Conservation (phyloP, 768 basidiomycete genomes). For the Tricholoma sp. region DNA sequence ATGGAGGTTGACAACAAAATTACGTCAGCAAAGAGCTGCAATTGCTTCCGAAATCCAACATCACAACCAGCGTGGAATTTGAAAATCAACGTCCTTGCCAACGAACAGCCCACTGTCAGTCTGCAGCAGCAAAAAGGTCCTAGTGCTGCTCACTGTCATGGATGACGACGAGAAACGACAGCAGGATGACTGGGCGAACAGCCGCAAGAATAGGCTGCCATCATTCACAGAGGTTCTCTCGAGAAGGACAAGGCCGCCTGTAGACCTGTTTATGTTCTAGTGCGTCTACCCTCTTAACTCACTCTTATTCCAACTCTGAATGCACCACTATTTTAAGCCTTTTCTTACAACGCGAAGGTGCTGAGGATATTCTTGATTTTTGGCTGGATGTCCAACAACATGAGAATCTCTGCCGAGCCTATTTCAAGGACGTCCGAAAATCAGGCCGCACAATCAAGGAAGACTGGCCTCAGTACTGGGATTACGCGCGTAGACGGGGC, state of each 20-base stretch:
- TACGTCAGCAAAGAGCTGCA: constrained; percentile 25
- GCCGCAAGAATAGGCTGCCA: constrained; percentile 73
- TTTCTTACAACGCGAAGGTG: constrained; percentile 92
- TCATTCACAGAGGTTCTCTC: constrained; percentile 89
- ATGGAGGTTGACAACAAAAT: constrained; percentile 13
- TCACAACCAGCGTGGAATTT: constrained; percentile 10
- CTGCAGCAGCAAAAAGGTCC: constrained; percentile 6
- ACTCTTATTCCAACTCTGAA: not conserved
- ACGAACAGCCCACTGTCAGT: constrained; percentile 16
- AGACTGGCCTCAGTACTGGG: constrained; percentile 99
- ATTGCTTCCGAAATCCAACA: constrained; percentile 16
- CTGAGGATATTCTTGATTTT: constrained; percentile 96
- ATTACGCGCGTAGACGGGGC: constrained; percentile 86
- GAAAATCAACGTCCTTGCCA: constrained; percentile 24
- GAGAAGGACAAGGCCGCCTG: constrained; percentile 86
- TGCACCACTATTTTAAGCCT: constrained; percentile 46
- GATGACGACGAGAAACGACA: constrained; percentile 53
- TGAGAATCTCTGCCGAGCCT: constrained; percentile 96
- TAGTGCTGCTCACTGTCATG: constrained; percentile 27
- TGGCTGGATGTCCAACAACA: constrained; percentile 99
- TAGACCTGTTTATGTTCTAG: constrained; percentile 99
- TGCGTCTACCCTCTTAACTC: constrained; percentile 39
- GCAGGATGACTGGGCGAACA: constrained; percentile 72
- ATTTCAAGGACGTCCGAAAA: constrained; percentile 98
- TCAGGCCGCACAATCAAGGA: constrained; percentile 90